These are phyloP conservation scores for Kalaharituber pfeilii DNA, from an alignment of 2,329 filamentous ascomycete genomes.

Conservation along the genomic window DNA sequence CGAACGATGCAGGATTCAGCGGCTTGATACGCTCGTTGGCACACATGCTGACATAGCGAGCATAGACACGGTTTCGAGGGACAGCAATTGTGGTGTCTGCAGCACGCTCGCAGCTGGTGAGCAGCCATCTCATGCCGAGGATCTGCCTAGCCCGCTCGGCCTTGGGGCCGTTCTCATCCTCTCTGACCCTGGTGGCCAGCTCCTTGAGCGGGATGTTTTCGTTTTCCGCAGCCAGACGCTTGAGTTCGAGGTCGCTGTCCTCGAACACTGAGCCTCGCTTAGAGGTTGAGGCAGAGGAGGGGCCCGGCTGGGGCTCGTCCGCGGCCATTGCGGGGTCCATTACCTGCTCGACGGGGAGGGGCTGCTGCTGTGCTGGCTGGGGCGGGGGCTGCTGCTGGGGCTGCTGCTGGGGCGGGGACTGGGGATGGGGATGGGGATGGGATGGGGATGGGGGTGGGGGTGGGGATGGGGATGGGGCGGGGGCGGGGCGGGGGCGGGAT, in stretches of 20 bases:
- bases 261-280: conserved; percentile 19
- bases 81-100: conserved; percentile 37
- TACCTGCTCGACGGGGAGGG: conserved; percentile 3
- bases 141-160: conserved; percentile 71
- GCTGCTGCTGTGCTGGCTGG: background rate
- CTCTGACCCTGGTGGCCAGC: conserved; percentile 21
- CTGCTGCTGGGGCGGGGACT: conserved; percentile 10
- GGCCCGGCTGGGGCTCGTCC: conserved; percentile 9
- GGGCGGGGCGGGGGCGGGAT: background rate
- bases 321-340: conserved; percentile 12
- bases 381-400: background rate
- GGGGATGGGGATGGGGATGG: conserved; percentile 10
- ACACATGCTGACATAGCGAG: conserved; percentile 84
- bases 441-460: conserved; percentile 3
- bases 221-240: conserved; percentile 20
- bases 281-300: conserved; percentile 11
- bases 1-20: conserved; percentile 90
- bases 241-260: conserved; percentile 22
- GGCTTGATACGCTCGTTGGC: conserved; percentile 87
- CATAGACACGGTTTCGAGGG: conserved; percentile 81
- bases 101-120: conserved; percentile 23
- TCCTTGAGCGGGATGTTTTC: conserved; percentile 18
- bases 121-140: conserved; percentile 66
- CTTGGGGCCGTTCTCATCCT: conserved; percentile 34
- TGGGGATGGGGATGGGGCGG: conserved; percentile 1